A percentile compares a stretch with the other conserved stretches of the same genome.
Conservation (phyloP, 306 rosid genomes). For the Cicer bijugum region DNA sequence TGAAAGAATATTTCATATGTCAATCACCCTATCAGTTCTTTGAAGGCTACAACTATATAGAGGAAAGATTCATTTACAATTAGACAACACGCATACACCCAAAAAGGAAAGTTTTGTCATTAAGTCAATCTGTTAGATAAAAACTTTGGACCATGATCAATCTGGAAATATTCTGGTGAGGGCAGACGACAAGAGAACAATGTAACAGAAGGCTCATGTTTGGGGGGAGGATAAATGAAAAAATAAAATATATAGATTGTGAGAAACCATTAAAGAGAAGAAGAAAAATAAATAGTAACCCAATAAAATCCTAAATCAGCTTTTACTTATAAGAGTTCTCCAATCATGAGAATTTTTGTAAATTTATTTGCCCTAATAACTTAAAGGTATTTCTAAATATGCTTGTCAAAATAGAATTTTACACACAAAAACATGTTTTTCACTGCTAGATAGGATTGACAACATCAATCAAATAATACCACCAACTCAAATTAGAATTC, state of each 20-base stretch:
- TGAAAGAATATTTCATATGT: constrained; percentile 9
- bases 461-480: neutral
- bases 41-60: neutral
- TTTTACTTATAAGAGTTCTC: neutral
- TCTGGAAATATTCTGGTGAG: neutral
- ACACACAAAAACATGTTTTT: neutral
- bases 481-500: neutral
- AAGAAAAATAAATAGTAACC: neutral
- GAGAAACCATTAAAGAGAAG: neutral
- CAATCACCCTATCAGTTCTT: neutral
- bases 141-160: neutral
- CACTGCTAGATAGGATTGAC: neutral
- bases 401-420: constrained; percentile 3
- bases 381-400: neutral
- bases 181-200: constrained; percentile 12
- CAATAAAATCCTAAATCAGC: neutral
- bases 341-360: neutral
- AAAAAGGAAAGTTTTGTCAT: neutral
- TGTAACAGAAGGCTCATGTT: neutral
- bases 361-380: constrained; percentile 6
- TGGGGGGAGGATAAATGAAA: neutral
- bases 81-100: neutral
- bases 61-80: neutral
- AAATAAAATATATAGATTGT: neutral
- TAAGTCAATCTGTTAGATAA: neutral